phyloP scores from a whole-genome alignment of 2,329 filamentous ascomycete species.

The Calonectria naviculata region DNA sequence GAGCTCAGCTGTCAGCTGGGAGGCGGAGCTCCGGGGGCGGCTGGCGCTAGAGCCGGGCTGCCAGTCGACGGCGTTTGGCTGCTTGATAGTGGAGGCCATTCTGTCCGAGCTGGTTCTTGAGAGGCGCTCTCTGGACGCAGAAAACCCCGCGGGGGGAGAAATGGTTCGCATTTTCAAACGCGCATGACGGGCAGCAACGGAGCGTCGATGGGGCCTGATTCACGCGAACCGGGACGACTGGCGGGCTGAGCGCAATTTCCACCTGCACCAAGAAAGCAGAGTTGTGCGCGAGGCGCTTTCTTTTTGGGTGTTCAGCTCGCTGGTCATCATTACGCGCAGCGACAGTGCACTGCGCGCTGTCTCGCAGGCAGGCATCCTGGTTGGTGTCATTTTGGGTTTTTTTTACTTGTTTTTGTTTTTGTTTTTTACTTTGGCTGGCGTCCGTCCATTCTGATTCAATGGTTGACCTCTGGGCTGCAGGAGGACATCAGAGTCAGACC shows the following conservation, averaged over 20 bases:
- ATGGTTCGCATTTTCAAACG: not conserved
- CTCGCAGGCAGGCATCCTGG: not conserved
- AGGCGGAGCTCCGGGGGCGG: not conserved
- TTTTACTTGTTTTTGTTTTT: not conserved
- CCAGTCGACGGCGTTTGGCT: not conserved
- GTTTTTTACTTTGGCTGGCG: no score
- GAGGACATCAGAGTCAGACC: not conserved
- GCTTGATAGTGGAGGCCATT: not conserved
- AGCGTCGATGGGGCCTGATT: not conserved
- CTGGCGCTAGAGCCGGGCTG: not conserved
- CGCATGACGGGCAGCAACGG: not conserved
- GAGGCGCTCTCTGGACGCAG: not conserved
- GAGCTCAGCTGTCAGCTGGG: not conserved
- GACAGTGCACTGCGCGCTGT: not conserved
- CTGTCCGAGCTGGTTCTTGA: not conserved
- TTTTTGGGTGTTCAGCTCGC: constrained; percentile 3
- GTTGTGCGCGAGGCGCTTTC: not conserved
- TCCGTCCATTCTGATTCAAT: not conserved
- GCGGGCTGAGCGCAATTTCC: not conserved
- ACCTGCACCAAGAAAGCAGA: not conserved
- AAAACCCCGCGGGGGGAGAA: not conserved
- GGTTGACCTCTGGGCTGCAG: not conserved
- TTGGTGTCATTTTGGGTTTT: not conserved
- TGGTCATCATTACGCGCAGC: not conserved
- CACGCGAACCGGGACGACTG: not conserved